Conservation (phyloP, 352 stramenopile species). For the Phytophthora meadii region DNA sequence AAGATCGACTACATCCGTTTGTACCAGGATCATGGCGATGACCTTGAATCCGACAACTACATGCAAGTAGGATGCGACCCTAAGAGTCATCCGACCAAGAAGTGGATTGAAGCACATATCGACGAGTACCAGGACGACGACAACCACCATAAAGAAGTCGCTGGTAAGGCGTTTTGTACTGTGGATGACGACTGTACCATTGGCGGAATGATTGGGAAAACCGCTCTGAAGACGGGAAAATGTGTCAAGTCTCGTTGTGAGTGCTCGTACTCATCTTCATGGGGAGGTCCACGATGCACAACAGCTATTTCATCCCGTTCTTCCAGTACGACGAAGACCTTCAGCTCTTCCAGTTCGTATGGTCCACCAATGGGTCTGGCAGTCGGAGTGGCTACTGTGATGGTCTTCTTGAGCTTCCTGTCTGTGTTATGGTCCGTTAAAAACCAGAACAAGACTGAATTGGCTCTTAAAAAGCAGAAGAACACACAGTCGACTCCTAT, state of each 20-base stretch:
- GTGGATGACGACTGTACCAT: conserved; percentile 51
- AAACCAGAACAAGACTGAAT: conserved; percentile 11
- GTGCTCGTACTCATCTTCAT: conserved; percentile 44
- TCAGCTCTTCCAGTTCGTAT: conserved; percentile 25
- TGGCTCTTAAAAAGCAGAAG: conserved; percentile 20
- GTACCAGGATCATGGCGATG: conserved; percentile 67
- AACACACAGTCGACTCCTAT: conserved; percentile 3
- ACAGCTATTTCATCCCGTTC: conserved; percentile 33
- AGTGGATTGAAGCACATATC: conserved; percentile 51
- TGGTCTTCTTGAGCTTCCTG: conserved; percentile 42
- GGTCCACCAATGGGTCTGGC: conserved; percentile 44
- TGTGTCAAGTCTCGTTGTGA: conserved; percentile 52
- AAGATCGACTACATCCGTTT: conserved; percentile 89
- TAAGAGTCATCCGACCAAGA: conserved; percentile 43
- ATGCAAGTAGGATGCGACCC: conserved; percentile 50
- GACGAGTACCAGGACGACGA: conserved; percentile 48
- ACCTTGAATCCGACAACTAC: conserved; percentile 30
- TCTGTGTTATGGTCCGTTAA: conserved; percentile 43
- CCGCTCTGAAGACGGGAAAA: conserved; percentile 35
- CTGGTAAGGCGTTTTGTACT: conserved; percentile 43
- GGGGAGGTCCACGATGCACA: conserved; percentile 62
- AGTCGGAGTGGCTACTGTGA: conserved; percentile 35
- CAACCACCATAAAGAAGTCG: conserved; percentile 40
- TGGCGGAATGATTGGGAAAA: conserved; percentile 20
- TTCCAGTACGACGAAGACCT: conserved; percentile 33